phyloP scores from a whole-genome alignment of 2,329 filamentous ascomycete genomes.

The Alternaria arborescens region DNA sequence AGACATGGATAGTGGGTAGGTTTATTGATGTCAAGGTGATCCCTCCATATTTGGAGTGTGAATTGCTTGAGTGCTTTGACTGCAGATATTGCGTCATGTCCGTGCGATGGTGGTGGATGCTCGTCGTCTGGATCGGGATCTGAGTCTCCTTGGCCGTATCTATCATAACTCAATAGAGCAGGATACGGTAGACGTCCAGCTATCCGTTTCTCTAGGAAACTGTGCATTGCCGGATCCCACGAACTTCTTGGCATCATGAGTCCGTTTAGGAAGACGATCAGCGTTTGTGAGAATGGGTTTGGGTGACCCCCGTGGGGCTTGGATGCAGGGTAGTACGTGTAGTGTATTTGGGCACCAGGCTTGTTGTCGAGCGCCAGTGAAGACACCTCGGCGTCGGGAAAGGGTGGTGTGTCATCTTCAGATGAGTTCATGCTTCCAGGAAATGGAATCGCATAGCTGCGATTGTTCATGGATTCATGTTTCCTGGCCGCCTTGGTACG shows the following conservation, averaged over 20 bases:
- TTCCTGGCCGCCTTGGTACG: slow-evolving; percentile 15
- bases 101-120: slow-evolving; percentile 50
- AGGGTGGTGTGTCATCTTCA: slow-evolving; percentile 41
- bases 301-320: slow-evolving; percentile 29
- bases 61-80: slow-evolving; percentile 58
- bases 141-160: slow-evolving; percentile 64
- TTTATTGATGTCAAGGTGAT: slow-evolving; percentile 43
- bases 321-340: slow-evolving; percentile 47
- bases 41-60: slow-evolving; percentile 50
- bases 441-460: slow-evolving; percentile 23
- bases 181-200: slow-evolving; percentile 44
- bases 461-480: slow-evolving; percentile 11
- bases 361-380: slow-evolving; percentile 40
- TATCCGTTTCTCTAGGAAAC: slow-evolving; percentile 41
- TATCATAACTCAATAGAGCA: slow-evolving; percentile 64
- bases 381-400: slow-evolving; percentile 42
- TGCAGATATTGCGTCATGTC: slow-evolving; percentile 58
- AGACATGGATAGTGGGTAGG: slow-evolving; percentile 45
- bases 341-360: slow-evolving; percentile 40
- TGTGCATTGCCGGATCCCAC: slow-evolving; percentile 49
- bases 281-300: slow-evolving; percentile 47
- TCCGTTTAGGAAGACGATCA: slow-evolving; percentile 58
- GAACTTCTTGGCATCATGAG: slow-evolving; percentile 52
- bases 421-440: slow-evolving; percentile 30
- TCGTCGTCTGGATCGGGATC: slow-evolving; percentile 56